Conservation (phyloP, 345 rosid species). For the Capsella bursapastoris region DNA sequence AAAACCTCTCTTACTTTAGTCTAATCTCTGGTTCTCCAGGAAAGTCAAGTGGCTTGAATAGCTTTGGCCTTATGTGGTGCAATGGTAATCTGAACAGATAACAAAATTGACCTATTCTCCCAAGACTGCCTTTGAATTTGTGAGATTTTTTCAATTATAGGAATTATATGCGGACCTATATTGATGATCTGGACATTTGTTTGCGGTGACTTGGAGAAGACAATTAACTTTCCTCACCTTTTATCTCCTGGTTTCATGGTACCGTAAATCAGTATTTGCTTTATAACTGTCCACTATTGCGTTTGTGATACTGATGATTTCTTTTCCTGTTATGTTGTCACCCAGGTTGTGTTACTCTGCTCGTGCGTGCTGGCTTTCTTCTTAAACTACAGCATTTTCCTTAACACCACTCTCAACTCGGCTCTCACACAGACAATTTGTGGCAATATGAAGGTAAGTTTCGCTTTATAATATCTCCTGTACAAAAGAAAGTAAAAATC, state of each 20-base stretch:
- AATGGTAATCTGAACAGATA: slow-evolving; percentile 60
- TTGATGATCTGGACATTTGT: slow-evolving; percentile 85
- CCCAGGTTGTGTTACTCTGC: slow-evolving; percentile 74
- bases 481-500: neutral
- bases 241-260: slow-evolving; percentile 89
- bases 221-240: slow-evolving; percentile 69
- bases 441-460: slow-evolving; percentile 90
- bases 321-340: slow-evolving; percentile 19
- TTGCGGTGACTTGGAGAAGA: slow-evolving; percentile 71
- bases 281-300: slow-evolving; percentile 12
- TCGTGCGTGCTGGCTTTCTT: slow-evolving; percentile 93
- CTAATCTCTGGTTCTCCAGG: slow-evolving; percentile 55
- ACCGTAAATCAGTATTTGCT: slow-evolving; percentile 24
- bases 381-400: slow-evolving; percentile 92
- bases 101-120: slow-evolving; percentile 9
- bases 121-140: slow-evolving; percentile 31
- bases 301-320: slow-evolving; percentile 18
- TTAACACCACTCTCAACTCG: slow-evolving; percentile 96
- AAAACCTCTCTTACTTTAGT: slow-evolving; percentile 9
- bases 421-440: slow-evolving; percentile 96
- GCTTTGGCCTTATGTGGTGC: slow-evolving; percentile 99
- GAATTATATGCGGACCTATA: slow-evolving; percentile 81
- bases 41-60: slow-evolving; percentile 94
- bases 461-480: slow-evolving; percentile 10
- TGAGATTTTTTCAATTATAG: slow-evolving; percentile 48